Conservation (phyloP, 139 green algal genomes). For the Tetradesmus obliquus region DNA sequence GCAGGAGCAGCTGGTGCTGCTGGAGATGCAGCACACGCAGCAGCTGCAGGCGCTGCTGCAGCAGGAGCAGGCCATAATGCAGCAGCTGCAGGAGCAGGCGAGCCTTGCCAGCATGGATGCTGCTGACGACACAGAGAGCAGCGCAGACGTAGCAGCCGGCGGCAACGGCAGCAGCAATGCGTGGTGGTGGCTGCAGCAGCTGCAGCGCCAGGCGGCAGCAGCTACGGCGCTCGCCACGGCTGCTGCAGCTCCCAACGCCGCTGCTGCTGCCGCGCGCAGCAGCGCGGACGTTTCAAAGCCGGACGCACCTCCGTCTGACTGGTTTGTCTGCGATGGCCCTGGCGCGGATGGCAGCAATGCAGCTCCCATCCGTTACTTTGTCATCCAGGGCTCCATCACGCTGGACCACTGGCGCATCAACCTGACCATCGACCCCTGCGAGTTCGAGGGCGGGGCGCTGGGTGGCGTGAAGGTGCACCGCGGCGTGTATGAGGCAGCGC, state of each 20-base stretch:
- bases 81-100: conserved; percentile 28
- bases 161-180: background rate
- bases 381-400: conserved; percentile 87
- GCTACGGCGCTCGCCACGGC: background rate
- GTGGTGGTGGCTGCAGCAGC: conserved; percentile 32
- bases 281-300: background rate
- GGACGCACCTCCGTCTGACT: conserved; percentile 61
- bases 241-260: background rate
- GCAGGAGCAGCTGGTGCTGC: conserved; percentile 18
- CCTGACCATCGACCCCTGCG: conserved; percentile 96
- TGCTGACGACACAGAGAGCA: background rate
- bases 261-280: background rate
- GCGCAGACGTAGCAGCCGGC: background rate
- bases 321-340: conserved; percentile 85
- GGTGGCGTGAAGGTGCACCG: conserved; percentile 73
- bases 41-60: conserved; percentile 28
- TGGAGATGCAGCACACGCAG: conserved; percentile 32
- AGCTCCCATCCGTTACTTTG: conserved; percentile 75
- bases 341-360: conserved; percentile 46
- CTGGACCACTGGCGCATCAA: conserved; percentile 89
- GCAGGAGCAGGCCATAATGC: conserved; percentile 16
- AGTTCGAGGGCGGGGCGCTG: conserved; percentile 88
- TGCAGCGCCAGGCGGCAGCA: background rate
- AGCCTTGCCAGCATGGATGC: background rate
- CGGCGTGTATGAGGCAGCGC: conserved; percentile 91